Evolutionary conservation across 2,329 filamentous ascomycete genomes (phyloP).

Genomic region (Fusarium sp.): DNA sequence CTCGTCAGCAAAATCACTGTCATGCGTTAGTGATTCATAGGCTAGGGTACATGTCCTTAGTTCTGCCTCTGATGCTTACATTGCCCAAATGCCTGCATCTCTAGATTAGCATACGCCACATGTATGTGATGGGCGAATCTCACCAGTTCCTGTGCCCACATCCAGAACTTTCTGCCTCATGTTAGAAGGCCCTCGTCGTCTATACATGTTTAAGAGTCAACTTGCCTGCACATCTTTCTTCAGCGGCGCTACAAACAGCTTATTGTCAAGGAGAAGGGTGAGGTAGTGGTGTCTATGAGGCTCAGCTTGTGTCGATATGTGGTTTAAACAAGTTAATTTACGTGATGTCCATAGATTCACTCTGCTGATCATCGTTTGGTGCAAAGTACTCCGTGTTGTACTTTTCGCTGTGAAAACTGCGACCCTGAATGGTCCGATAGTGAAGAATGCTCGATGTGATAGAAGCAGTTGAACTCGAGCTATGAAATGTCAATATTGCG

Average conservation of each 20-base stretch:
- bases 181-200: background rate
- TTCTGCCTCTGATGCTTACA: background rate
- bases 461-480: conserved; percentile 18
- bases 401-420: conserved; percentile 21
- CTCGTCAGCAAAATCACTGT: conserved; percentile 21
- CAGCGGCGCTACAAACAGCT: conserved; percentile 8
- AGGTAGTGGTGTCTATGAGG: conserved; percentile 17
- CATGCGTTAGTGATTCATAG: background rate
- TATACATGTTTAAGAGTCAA: background rate
- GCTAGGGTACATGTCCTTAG: background rate
- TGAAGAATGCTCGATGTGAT: conserved; percentile 17
- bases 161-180: conserved; percentile 1
- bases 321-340: background rate
- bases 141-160: conserved; percentile 11
- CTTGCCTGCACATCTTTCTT: conserved; percentile 1
- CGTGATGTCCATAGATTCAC: conserved; percentile 22
- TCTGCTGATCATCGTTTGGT: conserved; percentile 21
- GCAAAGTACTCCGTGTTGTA: conserved; percentile 18
- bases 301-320: no score
- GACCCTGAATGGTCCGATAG: conserved; percentile 19
- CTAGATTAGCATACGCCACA: background rate
- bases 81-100: conserved; percentile 14
- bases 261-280: conserved; percentile 7
- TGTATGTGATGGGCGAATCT: background rate
- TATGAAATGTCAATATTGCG: background rate